Evolutionary conservation across 2,329 filamentous ascomycete genomes (phyloP), one percentile per base, ranked within the genome.

Genomic region (Cadophora gregata): DNA sequence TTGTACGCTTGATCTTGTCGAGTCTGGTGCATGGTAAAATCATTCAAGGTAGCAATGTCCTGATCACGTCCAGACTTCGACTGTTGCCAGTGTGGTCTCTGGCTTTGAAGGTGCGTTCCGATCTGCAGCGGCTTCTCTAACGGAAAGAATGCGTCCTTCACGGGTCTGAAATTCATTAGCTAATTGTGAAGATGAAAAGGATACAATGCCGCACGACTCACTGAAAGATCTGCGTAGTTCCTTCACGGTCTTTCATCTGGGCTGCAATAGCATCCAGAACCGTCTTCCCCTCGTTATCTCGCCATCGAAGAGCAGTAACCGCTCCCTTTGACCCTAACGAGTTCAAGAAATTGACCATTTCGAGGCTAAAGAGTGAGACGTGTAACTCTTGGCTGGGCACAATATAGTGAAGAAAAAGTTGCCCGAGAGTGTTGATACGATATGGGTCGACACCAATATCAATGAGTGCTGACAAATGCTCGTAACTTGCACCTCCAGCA

Each of bases 381-480:
- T 16, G 38, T 21, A 36, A 50, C 24, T 48, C 55, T 19, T 21
- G 16, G 21, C 25, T n/a, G 48, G 45, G 53, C 3, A 25, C 45
- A 14, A 66, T 25, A 47, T 53, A 66, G 31, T 66, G 64, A 14
- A 66, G 61, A 31, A 66, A 66, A 21, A 63, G 55, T 31, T 66
- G 59, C 8, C 64, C 64, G 10, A 47, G 38, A 4, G 64, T 66
- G 27, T 66, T 66, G 16, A 63, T 31, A 16, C 38, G 64, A 25
- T 62, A 63, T 4, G 64, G 60, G 25, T 63, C 51, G 7, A 63
- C 48, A 7, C 60, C 60, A 38, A 53, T 55, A 19, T 63, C 25
- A 21, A 66, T 63, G 2, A 66, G 42, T 0, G 45, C 31, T 16
- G 38, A 12, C 19, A 66, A 53, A 33, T 53, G 42, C 19, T 60